Base-by-base conservation (phyloP, 495 filamentous ascomycete genomes). In the Aspergillus diversus region DNA sequence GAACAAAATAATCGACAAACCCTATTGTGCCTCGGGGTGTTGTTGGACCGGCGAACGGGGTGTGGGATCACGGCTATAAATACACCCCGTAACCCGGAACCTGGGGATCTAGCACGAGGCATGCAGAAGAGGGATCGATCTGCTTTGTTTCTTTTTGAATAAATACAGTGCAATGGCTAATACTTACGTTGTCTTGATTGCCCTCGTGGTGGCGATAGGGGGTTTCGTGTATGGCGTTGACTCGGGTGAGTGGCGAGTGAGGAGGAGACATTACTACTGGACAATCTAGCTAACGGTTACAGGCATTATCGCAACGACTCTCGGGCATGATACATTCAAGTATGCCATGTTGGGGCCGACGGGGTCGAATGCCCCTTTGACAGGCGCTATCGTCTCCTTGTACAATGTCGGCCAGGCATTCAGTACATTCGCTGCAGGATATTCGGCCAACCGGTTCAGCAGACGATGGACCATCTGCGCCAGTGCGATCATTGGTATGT, bases 401-500 rank as follows among this genome's bases (percentile, higher is more conserved):
- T 72, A 71, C 39, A 67, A 65, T 43, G 71, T 67, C 55, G 73
- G 73, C 16, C 60, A 67, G 42, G 71, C 66, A 42, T 17, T 76
- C 33, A 71, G 71, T 15, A 70, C 59, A 33, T 63, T 69, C 53
- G 59, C 59, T 9, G 65, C 64, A 50, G 73, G 71, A 6, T 71
- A 63, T 27, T 60, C 55, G 13, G 65, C 64, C 43, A 71, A 74
- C 37, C 57, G 39, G 39, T 59, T 71, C 11, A 65, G 71, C 52
- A 60, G 73, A 46, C 58, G 66, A 49, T 69, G 68, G 69, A 70
- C 69, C 5, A 68, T 74, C 46, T 64, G 71, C 31, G 65, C 65
- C 32, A 68, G 69, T 47, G 70, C 70, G 6, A 47, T 75, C 0
- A 61, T 77, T 54, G 87, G 87, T 71, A 79, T 81, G 59, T 73